These are phyloP conservation scores for Climacium dendroides DNA, from an alignment of 225 moss, liverwort and hornwort species.

Conservation along the genomic window DNA sequence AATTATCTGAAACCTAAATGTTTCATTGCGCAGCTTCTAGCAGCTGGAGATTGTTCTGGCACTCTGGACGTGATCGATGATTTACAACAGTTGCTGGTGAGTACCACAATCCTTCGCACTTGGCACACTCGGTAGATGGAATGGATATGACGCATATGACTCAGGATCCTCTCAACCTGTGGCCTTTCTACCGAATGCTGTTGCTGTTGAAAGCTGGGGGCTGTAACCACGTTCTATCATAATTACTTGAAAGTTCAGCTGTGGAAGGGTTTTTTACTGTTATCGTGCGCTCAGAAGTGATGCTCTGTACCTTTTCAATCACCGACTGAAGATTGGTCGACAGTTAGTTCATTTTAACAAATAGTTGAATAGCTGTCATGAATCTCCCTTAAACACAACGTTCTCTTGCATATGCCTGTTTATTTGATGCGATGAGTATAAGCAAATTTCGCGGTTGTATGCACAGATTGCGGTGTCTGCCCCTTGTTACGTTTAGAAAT, in stretches of 20 bases:
- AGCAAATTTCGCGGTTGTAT: background rate
- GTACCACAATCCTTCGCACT: background rate
- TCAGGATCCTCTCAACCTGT: background rate
- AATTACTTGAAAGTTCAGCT: background rate
- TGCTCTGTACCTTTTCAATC: background rate
- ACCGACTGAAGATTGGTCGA: background rate
- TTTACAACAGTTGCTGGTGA: slow-evolving; percentile 83
- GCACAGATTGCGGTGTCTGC: background rate
- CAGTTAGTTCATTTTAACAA: background rate
- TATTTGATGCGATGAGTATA: background rate
- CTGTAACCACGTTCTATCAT: background rate
- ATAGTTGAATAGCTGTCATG: background rate
- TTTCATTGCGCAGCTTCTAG: slow-evolving; percentile 67
- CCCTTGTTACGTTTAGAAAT: background rate
- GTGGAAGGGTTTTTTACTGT: background rate
- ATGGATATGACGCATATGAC: background rate
- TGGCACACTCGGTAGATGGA: background rate
- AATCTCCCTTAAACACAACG: background rate
- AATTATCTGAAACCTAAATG: background rate
- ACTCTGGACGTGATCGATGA: slow-evolving; percentile 91
- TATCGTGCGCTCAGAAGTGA: background rate
- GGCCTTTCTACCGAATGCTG: background rate
- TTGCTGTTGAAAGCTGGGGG: background rate
- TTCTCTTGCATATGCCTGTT: background rate
- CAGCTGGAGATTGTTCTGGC: slow-evolving; percentile 90